Evolutionary conservation across 2,329 filamentous ascomycete species (phyloP), one percentile per base, ranked within the genome.

Genomic region (Cercospora citrullina): DNA sequence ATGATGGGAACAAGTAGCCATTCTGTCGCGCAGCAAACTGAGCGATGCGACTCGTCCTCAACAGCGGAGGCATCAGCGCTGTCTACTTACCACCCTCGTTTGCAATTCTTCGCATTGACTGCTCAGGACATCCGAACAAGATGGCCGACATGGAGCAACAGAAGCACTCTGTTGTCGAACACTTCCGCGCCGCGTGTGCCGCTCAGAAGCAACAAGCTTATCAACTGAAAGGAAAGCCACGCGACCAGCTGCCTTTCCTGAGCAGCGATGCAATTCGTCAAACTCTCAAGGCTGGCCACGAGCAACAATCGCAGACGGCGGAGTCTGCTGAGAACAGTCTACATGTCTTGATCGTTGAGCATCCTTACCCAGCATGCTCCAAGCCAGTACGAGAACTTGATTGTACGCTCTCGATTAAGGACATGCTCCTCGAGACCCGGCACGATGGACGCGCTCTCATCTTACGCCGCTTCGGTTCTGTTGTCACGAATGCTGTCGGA

Each of bases 401-500:
- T 33, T 59, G 51, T 36, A 39, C 51, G 33, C 62, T 64, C 23
- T 26, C 31, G 4, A 61, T 65, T 45, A 39, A 39, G 21, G 64
- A 55, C 45, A 42, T 65, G n/a, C 39, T 26, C 21, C 28, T 65
- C 30, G 64, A 65, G 30, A 65, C 58, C 4, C 42, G 30, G 16
- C 64, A 65, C 12, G 21, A 28, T 5, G 64, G 33, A 8, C n/a
- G 51, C 6, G 45, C 33, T 14, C 30, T 65, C 57, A 30, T 65
- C 16, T 30, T 53, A 9, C 64, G 57, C 8, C 64, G 64, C 12
- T 55, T 65, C 23, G 57, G 21, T 1, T 30, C 39, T 2, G 57
- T 61, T 31, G 64, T 53, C 42, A 65, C 64, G 18, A 60, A 39
- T 42, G 55, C 58, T 45, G 57, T 65, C 16, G 64, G 64, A 53